A percentile compares a stretch with the other conserved stretches of the same genome.
phyloP scores from a whole-genome alignment of 208 protist species.

The Trypanosoma platydactyli region DNA sequence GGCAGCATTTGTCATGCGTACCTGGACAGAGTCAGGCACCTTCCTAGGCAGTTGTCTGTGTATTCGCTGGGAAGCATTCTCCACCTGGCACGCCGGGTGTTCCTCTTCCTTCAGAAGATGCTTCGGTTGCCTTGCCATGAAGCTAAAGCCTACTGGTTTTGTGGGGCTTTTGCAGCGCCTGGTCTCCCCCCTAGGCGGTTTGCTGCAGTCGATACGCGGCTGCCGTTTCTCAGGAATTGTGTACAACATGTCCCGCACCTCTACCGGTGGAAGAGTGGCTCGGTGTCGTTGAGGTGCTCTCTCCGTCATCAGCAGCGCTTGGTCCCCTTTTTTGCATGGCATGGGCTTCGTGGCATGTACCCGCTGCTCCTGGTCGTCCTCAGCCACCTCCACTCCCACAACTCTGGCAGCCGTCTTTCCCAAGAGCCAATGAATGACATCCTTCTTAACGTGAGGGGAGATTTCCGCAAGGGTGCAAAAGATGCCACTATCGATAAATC shows the following conservation, averaged over 20 bases:
- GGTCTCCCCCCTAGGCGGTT: not conserved
- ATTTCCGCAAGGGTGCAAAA: conserved; percentile 32
- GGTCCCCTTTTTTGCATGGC: not conserved
- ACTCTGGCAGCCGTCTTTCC: conserved; percentile 26
- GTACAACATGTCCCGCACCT: conserved; percentile 75
- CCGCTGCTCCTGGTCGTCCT: not conserved
- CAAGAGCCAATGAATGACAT: conserved; percentile 40
- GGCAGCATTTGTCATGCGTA: conserved; percentile 51
- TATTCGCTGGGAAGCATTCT: not conserved
- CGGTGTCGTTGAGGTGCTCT: not conserved
- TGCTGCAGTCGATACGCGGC: conserved; percentile 34
- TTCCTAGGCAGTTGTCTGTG: conserved; percentile 21
- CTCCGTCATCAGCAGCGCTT: conserved; percentile 10
- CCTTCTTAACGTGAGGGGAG: conserved; percentile 24
- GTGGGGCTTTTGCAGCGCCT: conserved; percentile 13
- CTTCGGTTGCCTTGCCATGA: conserved; percentile 13
- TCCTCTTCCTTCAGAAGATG: conserved; percentile 17
- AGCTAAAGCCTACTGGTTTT: conserved; percentile 33
- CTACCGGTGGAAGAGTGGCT: conserved; percentile 43
- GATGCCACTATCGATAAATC: conserved; percentile 48
- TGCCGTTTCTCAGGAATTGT: conserved; percentile 64
- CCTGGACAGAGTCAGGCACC: conserved; percentile 34
- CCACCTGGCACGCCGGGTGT: not conserved
- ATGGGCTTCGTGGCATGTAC: not conserved
- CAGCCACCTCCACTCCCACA: conserved; percentile 8